These are phyloP conservation scores for Phlebopus sp. DNA, from an alignment of 1,284 basidiomycete genomes.

Conservation along the genomic window DNA sequence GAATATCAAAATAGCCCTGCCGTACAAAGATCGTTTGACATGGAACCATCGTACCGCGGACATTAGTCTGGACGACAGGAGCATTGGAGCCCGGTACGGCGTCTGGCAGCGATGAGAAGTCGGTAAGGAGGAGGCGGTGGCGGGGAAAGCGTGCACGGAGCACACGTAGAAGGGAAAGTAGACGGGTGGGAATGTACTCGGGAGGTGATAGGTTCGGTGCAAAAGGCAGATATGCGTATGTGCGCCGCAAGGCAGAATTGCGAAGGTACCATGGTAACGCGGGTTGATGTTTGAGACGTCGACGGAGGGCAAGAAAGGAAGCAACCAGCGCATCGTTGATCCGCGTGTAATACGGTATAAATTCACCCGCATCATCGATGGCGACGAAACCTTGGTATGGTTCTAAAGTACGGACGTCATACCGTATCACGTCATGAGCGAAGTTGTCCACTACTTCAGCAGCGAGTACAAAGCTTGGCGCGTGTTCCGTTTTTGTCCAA, in stretches of 20 bases:
- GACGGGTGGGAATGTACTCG: slow-evolving; percentile 91
- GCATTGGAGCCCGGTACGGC: slow-evolving; percentile 82
- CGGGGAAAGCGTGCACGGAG: slow-evolving; percentile 86
- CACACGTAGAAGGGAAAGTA: slow-evolving; percentile 82
- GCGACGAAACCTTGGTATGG: slow-evolving; percentile 86
- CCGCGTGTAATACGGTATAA: slow-evolving; percentile 81
- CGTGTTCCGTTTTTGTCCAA: slow-evolving; percentile 73
- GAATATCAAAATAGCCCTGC: slow-evolving; percentile 98
- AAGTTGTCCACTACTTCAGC: slow-evolving; percentile 99
- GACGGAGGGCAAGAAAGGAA: slow-evolving; percentile 68
- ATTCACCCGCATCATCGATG: slow-evolving; percentile 83
- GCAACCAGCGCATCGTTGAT: slow-evolving; percentile 83
- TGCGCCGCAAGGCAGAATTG: slow-evolving; percentile 52
- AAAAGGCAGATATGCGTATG: slow-evolving; percentile 76
- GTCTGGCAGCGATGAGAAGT: slow-evolving; percentile 89
- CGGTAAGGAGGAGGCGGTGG: slow-evolving; percentile 89
- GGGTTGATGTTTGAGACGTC: slow-evolving; percentile 51
- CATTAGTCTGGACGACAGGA: slow-evolving; percentile 96
- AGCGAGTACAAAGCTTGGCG: slow-evolving; percentile 91
- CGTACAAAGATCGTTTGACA: slow-evolving; percentile 90
- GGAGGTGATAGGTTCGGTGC: slow-evolving; percentile 88
- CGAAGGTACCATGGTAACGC: slow-evolving; percentile 57
- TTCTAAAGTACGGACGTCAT: slow-evolving; percentile 72
- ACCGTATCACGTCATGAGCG: slow-evolving; percentile 93
- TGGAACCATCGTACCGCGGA: slow-evolving; percentile 81